A percentile compares a stretch with the other conserved stretches of the same genome.
Conservation (phyloP, 495 filamentous ascomycete species). For the Penicillium bialowiezense region DNA sequence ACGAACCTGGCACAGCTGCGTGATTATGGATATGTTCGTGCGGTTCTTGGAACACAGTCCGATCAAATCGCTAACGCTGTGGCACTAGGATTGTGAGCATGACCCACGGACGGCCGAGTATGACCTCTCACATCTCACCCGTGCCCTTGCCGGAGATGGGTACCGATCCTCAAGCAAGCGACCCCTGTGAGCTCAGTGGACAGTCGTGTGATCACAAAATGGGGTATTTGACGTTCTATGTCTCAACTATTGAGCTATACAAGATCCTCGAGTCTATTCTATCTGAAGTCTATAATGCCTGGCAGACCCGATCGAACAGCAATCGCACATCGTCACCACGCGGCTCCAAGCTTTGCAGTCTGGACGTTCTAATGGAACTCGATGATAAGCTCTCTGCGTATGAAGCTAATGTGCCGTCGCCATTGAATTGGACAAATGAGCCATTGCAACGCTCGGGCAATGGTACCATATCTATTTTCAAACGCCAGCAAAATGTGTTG, state of each 20-base stretch:
- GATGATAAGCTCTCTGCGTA: conserved; percentile 37
- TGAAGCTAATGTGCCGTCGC: conserved; percentile 30
- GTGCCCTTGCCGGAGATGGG: conserved; percentile 31
- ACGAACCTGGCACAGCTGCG: conserved; percentile 49
- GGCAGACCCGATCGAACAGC: conserved; percentile 22
- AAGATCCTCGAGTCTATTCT: conserved; percentile 43
- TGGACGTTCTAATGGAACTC: conserved; percentile 40
- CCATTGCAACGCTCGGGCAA: conserved; percentile 1
- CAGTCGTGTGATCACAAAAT: conserved; percentile 21
- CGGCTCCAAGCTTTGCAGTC: conserved; percentile 20
- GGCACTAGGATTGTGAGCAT: conserved; percentile 42
- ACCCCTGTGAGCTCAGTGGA: conserved; percentile 22
- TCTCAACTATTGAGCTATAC: conserved; percentile 40
- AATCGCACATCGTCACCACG: conserved; percentile 8
- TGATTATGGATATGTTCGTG: conserved; percentile 45
- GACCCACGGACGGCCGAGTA: conserved; percentile 47
- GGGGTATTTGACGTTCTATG: conserved; percentile 35
- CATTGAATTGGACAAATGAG: conserved; percentile 35
- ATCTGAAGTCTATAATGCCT: conserved; percentile 41
- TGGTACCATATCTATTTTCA: conserved; percentile 17
- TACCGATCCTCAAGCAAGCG: conserved; percentile 7
- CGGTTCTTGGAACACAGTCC: background rate
- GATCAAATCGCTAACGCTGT: conserved; percentile 1
- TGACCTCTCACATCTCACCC: conserved; percentile 35
- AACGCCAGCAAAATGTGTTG: conserved; percentile 41